These are phyloP conservation scores for Penicillium sp. DNA, from an alignment of 2,329 filamentous ascomycete genomes.

Conservation along the genomic window DNA sequence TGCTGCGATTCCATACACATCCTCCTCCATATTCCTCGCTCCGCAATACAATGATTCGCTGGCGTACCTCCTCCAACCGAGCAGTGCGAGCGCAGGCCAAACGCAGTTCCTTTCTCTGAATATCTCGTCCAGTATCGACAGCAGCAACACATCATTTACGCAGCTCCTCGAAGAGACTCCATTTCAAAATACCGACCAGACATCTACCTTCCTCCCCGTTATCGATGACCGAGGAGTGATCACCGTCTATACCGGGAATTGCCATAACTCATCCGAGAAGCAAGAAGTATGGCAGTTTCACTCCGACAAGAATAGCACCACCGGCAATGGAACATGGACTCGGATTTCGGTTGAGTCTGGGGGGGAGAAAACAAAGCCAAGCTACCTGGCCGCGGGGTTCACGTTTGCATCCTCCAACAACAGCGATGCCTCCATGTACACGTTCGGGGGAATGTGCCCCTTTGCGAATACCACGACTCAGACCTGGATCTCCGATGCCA, in stretches of 20 bases:
- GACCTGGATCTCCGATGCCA: conserved; percentile 67
- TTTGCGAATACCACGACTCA: conserved; percentile 41
- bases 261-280: conserved; percentile 54
- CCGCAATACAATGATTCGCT: conserved; percentile 53
- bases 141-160: conserved; percentile 43
- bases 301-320: conserved; percentile 43
- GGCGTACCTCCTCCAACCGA: conserved; percentile 71
- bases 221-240: conserved; percentile 69
- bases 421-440: conserved; percentile 58
- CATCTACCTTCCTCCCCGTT: conserved; percentile 68
- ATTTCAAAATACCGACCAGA: conserved; percentile 41
- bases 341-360: conserved; percentile 40
- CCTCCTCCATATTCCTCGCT: conserved; percentile 68
- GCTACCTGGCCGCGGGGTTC: conserved; percentile 62
- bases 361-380: conserved; percentile 46
- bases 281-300: conserved; percentile 69
- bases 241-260: conserved; percentile 73
- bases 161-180: conserved; percentile 30
- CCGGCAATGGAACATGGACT: conserved; percentile 58
- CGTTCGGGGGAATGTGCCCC: conserved; percentile 91
- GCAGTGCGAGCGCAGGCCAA: conserved; percentile 45
- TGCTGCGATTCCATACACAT: conserved; percentile 69
- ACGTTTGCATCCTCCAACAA: conserved; percentile 63
- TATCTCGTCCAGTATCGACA: conserved; percentile 58
- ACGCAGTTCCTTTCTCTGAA: conserved; percentile 66